A percentile compares a stretch with the other conserved stretches of the same genome.
phyloP scores from a whole-genome alignment of 176 grass and related monocot genomes.

The Phoenix dactylifera region DNA sequence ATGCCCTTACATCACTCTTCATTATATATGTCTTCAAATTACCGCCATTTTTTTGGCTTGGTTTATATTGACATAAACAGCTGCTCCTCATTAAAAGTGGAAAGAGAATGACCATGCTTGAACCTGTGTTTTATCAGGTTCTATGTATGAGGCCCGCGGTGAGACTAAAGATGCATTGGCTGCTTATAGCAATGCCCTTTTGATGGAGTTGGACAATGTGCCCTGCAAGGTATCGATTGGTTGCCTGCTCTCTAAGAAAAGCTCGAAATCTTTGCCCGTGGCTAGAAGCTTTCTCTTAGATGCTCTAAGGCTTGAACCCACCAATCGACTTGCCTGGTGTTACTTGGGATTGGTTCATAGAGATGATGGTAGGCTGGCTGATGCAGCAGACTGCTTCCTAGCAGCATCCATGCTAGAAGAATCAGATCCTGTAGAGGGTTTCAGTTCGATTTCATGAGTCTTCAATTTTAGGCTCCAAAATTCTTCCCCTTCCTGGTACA shows the following conservation, averaged over 20 bases:
- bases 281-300: slow-evolving; percentile 84
- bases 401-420: slow-evolving; percentile 78
- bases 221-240: slow-evolving; percentile 76
- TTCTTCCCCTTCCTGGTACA: slow-evolving; percentile 20
- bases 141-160: slow-evolving; percentile 41
- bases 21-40: too few species aligned
- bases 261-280: slow-evolving; percentile 56
- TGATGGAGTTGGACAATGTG: slow-evolving; percentile 56
- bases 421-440: slow-evolving; percentile 75
- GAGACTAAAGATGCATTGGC: slow-evolving; percentile 38
- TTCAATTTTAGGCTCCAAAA: slow-evolving; percentile 5
- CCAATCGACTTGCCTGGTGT: slow-evolving; percentile 76
- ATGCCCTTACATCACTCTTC: too few species aligned
- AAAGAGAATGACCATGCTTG: too few species aligned
- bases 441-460: slow-evolving; percentile 44
- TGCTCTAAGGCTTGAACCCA: slow-evolving; percentile 70
- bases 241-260: slow-evolving; percentile 53
- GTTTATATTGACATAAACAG: too few species aligned
- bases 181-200: slow-evolving; percentile 57
- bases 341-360: slow-evolving; percentile 82
- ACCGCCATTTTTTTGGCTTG: too few species aligned
- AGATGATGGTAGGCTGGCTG: slow-evolving; percentile 56
- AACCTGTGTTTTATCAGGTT: slow-evolving; percentile 30
- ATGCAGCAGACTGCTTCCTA: slow-evolving; percentile 90
- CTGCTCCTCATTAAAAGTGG: too few species aligned